Evolutionary conservation across 495 filamentous ascomycete species (phyloP), one percentile per base, ranked within the genome.

Genomic region (Haplographium delicatum): DNA sequence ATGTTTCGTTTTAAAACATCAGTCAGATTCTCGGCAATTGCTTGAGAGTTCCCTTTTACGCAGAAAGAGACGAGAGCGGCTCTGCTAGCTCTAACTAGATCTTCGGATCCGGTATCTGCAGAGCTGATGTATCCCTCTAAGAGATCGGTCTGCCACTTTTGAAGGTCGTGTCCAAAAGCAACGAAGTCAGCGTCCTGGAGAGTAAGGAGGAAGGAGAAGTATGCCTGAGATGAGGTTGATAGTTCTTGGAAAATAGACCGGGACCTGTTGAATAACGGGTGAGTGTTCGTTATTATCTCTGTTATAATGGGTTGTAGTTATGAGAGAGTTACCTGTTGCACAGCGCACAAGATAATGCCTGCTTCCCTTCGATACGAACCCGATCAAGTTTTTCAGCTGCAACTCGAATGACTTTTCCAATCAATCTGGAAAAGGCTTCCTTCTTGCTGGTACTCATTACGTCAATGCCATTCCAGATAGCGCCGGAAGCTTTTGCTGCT

Each of bases 381-480:
- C 89, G 85, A 62, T 98, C 93, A 4, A 96, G 74, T 62, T 94
- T 95, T 65, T 97, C 93, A 0, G 83, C 77, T 18, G 87, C 82
- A 22, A 96, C 68, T 9, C 89, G 75, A 40, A 84, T 72, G 7
- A 95, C 68, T 34, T 66, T 63, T 9, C 50, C 28, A 35, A 56
- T 53, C 40, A 68, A 56, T 19, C 51, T 45, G 0, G 54, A 22
- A 23, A 25, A 6, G 6, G 11, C 18, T 26, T 35, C 27, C 26
- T 25, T 7, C 1, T 42, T 42, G 3, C 10, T n/a, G 13, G 50
- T n/a, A 6, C 16, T 20, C 11, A 24, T 10, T 5, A 10, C 5
- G 13, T 34, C 8, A n/a, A 19, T 30, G 2, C 2, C 5, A 1
- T 27, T 33, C 37, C 44, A 51, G 18, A 54, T 25, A 11, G 20